A percentile compares a stretch with the other conserved stretches of the same genome.
These are phyloP conservation scores for Acidiella bohemica DNA, from an alignment of 495 filamentous ascomycete species.

Conservation along the genomic window DNA sequence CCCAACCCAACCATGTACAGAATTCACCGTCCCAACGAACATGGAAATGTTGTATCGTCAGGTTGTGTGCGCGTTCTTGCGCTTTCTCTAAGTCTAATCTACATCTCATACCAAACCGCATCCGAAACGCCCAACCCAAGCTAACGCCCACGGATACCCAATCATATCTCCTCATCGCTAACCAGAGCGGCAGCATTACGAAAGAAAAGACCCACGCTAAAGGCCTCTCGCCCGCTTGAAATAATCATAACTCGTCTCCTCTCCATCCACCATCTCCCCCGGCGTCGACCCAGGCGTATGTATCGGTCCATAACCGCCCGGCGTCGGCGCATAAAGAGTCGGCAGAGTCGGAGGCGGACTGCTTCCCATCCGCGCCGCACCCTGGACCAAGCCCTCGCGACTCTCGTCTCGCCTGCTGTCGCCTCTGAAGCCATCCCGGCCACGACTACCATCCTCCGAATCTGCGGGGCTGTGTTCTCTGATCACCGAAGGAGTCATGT, in stretches of 20 bases:
- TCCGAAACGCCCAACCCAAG: too few relatives aligned
- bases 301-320: constrained; percentile 10
- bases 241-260: constrained; percentile 21
- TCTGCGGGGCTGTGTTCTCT: constrained; percentile 22
- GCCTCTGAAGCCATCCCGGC: not conserved
- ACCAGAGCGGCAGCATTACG: too few relatives aligned
- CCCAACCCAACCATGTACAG: too few relatives aligned
- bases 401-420: not conserved
- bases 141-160: too few relatives aligned
- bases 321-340: constrained; percentile 5
- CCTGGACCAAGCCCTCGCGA: constrained; percentile 15
- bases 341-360: constrained; percentile 8
- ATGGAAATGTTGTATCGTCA: too few relatives aligned
- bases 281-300: constrained; percentile 5
- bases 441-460: not conserved
- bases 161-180: too few relatives aligned
- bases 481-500: constrained; percentile 23
- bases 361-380: constrained; percentile 26
- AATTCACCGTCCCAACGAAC: too few relatives aligned
- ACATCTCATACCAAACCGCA: too few relatives aligned
- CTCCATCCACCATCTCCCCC: not conserved
- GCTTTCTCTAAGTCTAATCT: too few relatives aligned
- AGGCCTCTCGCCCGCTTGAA: constrained; percentile 15
- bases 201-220: constrained; percentile 7
- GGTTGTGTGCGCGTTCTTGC: too few relatives aligned